phyloP scores from a whole-genome alignment of 1,139 yeast species.

The Pichia sp. region DNA sequence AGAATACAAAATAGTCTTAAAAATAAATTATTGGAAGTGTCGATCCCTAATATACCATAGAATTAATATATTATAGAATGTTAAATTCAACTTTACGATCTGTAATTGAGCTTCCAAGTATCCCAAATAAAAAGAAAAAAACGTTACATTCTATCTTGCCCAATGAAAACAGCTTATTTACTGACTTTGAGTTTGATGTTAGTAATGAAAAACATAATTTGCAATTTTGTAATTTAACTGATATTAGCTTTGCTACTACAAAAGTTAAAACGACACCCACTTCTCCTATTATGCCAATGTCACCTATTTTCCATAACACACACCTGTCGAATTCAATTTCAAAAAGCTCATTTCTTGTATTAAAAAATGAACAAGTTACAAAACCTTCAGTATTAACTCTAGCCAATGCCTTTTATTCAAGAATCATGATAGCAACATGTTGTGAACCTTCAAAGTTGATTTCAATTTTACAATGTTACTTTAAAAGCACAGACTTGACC shows the following conservation, averaged over 20 bases:
- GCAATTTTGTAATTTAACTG: background rate
- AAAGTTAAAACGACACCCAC: background rate
- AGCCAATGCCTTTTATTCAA: background rate
- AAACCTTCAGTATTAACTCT: background rate
- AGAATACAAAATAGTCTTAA: background rate
- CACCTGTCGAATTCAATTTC: background rate
- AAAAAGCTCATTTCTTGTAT: background rate
- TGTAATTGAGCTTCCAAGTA: background rate
- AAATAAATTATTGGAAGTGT: too few species aligned
- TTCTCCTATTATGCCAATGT: background rate
- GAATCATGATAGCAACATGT: background rate
- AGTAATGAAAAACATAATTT: background rate
- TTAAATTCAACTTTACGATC: background rate
- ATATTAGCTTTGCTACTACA: background rate
- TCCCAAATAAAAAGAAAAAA: background rate
- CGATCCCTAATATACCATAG: background rate
- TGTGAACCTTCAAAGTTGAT: background rate
- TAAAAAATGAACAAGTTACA: background rate
- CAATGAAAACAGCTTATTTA: background rate
- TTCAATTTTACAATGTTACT: background rate
- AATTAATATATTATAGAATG: background rate
- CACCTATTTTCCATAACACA: background rate
- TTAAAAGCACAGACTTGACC: background rate
- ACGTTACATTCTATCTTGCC: background rate
- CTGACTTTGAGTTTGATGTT: background rate